Conservation (phyloP, 2,329 filamentous ascomycete species). For the Celoporthe dispersa region DNA sequence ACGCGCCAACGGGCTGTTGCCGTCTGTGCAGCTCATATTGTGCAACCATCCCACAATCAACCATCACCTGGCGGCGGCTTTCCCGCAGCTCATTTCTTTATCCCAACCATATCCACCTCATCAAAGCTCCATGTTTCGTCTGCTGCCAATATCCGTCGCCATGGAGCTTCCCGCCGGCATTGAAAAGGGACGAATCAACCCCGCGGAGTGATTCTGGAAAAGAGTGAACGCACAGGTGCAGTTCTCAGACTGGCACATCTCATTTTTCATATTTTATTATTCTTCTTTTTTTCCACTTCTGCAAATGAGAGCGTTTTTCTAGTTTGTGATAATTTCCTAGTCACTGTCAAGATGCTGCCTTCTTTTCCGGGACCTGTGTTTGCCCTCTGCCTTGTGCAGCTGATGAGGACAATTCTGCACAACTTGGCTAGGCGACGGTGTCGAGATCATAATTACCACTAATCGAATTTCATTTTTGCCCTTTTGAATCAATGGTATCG, state of each 20-base stretch:
- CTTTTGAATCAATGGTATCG: neutral
- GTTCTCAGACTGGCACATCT: neutral
- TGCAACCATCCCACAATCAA: slow-evolving; percentile 16
- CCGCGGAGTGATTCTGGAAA: neutral
- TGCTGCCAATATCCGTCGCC: slow-evolving; percentile 5
- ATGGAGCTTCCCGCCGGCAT: neutral
- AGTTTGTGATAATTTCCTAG: neutral
- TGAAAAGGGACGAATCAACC: slow-evolving; percentile 9
- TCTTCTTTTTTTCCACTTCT: neutral
- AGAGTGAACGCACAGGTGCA: neutral
- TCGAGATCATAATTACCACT: neutral
- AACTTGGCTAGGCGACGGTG: neutral
- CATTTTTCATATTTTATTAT: neutral
- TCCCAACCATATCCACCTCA: neutral
- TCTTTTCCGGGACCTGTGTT: slow-evolving; percentile 13
- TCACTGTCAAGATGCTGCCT: slow-evolving; percentile 5
- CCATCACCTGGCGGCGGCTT: slow-evolving; percentile 2
- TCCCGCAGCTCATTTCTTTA: slow-evolving; percentile 7
- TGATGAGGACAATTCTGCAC: slow-evolving; percentile 13
- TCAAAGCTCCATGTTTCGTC: slow-evolving; percentile 11
- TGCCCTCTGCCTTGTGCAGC: slow-evolving; percentile 11
- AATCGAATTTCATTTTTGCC: too few species aligned
- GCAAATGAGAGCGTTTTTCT: neutral
- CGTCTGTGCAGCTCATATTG: slow-evolving; percentile 10
- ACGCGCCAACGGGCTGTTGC: neutral